phyloP scores from a whole-genome alignment of 2,329 filamentous ascomycete species.

The Pseudocercospora macadamiae region DNA sequence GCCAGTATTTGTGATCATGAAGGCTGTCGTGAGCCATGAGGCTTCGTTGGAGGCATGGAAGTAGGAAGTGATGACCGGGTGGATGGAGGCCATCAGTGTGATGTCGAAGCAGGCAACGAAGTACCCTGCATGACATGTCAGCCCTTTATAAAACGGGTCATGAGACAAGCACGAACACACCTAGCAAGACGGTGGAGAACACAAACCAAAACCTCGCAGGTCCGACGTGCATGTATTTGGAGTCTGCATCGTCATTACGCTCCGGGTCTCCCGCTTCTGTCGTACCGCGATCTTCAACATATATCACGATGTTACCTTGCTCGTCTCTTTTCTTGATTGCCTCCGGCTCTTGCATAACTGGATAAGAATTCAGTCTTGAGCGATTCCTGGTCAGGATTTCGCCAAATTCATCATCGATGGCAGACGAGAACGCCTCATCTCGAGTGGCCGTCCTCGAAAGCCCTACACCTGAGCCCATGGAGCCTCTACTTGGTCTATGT shows the following conservation, averaged over 20 bases:
- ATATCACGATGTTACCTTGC: background rate
- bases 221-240: slow-evolving; percentile 21
- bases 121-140: slow-evolving; percentile 7
- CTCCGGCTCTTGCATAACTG: slow-evolving; percentile 10
- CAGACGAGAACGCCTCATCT: slow-evolving; percentile 10
- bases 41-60: slow-evolving; percentile 77
- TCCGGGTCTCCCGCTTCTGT: slow-evolving; percentile 2
- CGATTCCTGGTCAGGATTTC: slow-evolving; percentile 5
- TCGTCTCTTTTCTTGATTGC: slow-evolving; percentile 11
- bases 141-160: background rate
- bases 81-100: slow-evolving; percentile 79
- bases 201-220: slow-evolving; percentile 19
- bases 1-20: slow-evolving; percentile 74
- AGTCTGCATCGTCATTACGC: slow-evolving; percentile 5
- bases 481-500: background rate
- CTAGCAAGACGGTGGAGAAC: slow-evolving; percentile 14
- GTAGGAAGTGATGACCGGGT: slow-evolving; percentile 60
- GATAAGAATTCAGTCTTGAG: slow-evolving; percentile 14
- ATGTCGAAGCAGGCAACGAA: slow-evolving; percentile 66
- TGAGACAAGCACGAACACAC: background rate
- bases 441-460: background rate
- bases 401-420: slow-evolving; percentile 13
- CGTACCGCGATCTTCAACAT: background rate
- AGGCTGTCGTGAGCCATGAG: slow-evolving; percentile 80
- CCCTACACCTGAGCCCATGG: background rate